Evolutionary conservation across 192 early-diverging fungal species (phyloP).

Genomic region (Coemansia sp.): DNA sequence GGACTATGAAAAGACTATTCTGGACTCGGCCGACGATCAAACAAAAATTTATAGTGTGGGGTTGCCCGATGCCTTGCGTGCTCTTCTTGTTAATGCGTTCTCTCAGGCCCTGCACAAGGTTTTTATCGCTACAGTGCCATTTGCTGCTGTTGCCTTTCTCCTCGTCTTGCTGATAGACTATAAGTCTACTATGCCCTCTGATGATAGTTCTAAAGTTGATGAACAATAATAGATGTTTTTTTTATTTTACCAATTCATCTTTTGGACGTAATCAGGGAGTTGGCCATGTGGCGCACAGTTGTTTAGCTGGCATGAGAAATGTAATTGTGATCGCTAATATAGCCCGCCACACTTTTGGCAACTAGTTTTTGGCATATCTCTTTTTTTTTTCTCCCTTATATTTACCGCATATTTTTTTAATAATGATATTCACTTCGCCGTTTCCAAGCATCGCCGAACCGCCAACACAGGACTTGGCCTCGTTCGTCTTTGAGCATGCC

Average conservation of each 20-base stretch:
- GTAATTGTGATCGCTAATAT: not conserved
- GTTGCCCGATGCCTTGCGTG: conserved; percentile 40
- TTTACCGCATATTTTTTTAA: no score
- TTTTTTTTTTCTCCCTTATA: no score
- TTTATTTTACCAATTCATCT: not conserved
- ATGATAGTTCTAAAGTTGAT: not conserved
- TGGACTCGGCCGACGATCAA: conserved; percentile 20
- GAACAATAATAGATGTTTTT: not conserved
- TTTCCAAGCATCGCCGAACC: conserved; percentile 18
- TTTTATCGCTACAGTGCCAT: conserved; percentile 56
- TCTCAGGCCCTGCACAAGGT: conserved; percentile 55
- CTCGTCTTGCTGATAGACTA: conserved; percentile 34
- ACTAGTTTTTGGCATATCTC: not conserved
- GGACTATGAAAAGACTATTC: conserved; percentile 14
- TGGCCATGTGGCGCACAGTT: not conserved
- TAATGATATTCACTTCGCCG: conserved; percentile 43
- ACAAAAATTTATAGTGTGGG: conserved; percentile 17
- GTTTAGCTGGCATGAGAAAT: not conserved
- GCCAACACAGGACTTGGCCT: conserved; percentile 39
- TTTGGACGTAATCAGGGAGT: no score
- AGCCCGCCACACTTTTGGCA: not conserved
- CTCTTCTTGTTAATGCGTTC: conserved; percentile 45
- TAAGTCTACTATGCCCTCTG: conserved; percentile 17
- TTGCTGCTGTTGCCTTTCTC: conserved; percentile 54
- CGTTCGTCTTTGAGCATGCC: conserved; percentile 39